Base-by-base conservation (phyloP, 2,329 filamentous ascomycete species). In the Aspergillus terreus region DNA sequence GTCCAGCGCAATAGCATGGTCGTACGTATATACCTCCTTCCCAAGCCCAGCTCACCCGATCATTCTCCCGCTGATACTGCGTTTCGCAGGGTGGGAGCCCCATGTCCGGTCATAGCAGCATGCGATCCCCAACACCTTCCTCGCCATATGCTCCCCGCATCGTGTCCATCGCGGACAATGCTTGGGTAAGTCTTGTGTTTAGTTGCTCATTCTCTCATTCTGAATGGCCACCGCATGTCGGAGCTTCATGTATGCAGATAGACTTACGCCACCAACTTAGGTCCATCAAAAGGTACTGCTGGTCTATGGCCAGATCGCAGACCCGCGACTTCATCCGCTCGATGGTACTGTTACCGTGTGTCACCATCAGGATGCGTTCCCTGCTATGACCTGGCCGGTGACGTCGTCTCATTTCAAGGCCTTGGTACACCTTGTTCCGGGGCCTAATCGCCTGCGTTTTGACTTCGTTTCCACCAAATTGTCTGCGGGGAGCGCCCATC, bases 241-340 rank as follows among this genome's bases (percentile, higher is more conserved):
- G 11, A 36, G 12, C 15, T 23, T 12, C 7, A 23, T 42, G 40
- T 9, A 6, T 17, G 15, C 15, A 17, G 35, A 38, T 38, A 17
- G 25, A 49, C 19, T 56, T 62, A 44, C 27, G 23, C 35, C 21
- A 47, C 60, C 46, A 17, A 30, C 36, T 25, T 21, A 95, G 90
- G 90, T 95, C 17, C 90, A 95, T 66, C 91, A 96, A 76, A 96
- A 96, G 68, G 82, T 95, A 7, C 78, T 96, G 17, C 80, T 94
- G 21, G 79, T 96, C 44, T 84, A 86, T 62, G 92, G 92, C 46
- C 85, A 88, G 45, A 86, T 95, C 59, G 90, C 88, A 52, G 89
- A 95, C 58, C 77, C 84, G 4, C 74, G 78, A 32, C 79, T 84
- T 47, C 82, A 83, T 65, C 77, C 83, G 47, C 72, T 95, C 54